Evolutionary conservation across 1,139 yeast species (phyloP).

Genomic region (Taphrina populina): DNA sequence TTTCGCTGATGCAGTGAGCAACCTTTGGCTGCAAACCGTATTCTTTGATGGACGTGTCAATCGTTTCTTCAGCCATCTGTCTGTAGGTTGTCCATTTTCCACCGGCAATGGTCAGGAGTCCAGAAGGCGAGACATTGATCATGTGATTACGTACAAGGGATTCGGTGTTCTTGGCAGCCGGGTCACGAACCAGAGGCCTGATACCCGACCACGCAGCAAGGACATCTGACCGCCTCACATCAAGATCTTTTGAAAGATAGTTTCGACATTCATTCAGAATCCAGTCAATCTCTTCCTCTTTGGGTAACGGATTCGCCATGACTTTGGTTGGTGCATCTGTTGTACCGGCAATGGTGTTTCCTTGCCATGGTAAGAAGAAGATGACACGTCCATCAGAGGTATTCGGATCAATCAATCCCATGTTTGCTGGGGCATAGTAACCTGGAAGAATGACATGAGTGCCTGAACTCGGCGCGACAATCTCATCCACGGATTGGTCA

Average conservation of each 20-base stretch:
- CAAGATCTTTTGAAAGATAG: slow-evolving; percentile 71
- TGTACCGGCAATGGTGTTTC: slow-evolving; percentile 93
- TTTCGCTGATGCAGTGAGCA: slow-evolving; percentile 43
- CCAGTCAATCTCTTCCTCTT: slow-evolving; percentile 86
- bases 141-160: slow-evolving; percentile 89
- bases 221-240: slow-evolving; percentile 85
- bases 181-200: slow-evolving; percentile 90
- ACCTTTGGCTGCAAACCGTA: slow-evolving; percentile 49
- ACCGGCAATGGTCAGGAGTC: slow-evolving; percentile 86
- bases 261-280: slow-evolving; percentile 83
- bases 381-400: slow-evolving; percentile 95
- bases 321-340: slow-evolving; percentile 79
- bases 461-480: slow-evolving; percentile 94
- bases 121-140: slow-evolving; percentile 67
- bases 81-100: slow-evolving; percentile 99
- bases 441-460: slow-evolving; percentile 92
- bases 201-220: slow-evolving; percentile 97
- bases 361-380: slow-evolving; percentile 98
- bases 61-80: slow-evolving; percentile 96
- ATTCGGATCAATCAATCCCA: slow-evolving; percentile 88
- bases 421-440: slow-evolving; percentile 80
- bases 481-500: slow-evolving; percentile 55
- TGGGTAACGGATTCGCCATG: slow-evolving; percentile 68
- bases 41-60: slow-evolving; percentile 65
- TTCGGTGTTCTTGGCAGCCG: slow-evolving; percentile 63